Conservation (phyloP, 805 yeast species). For the Maudiozyma pseudohumilis region DNA sequence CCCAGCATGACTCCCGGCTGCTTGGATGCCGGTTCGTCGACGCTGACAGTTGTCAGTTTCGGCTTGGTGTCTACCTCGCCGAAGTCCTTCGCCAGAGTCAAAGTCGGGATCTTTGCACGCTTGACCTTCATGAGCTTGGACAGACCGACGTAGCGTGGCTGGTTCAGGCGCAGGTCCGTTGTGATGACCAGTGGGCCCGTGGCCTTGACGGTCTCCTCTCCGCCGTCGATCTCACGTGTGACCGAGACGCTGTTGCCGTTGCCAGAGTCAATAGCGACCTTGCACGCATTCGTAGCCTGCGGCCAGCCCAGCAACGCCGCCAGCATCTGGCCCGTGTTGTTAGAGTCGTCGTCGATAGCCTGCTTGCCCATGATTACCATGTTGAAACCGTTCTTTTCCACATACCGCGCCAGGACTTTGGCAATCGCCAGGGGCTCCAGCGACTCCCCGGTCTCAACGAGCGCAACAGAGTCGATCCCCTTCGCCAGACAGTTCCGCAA, state of each 20-base stretch:
- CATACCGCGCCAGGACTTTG: conserved; percentile 66
- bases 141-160: conserved; percentile 89
- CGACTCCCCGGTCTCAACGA: conserved; percentile 60
- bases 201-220: conserved; percentile 73
- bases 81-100: conserved; percentile 48
- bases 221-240: conserved; percentile 92
- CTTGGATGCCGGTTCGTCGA: conserved; percentile 81
- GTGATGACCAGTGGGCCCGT: conserved; percentile 78
- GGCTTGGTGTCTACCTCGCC: conserved; percentile 49
- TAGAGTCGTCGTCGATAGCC: conserved; percentile 90
- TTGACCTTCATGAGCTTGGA: conserved; percentile 98
- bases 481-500: conserved; percentile 86
- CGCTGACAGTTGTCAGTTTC: conserved; percentile 58
- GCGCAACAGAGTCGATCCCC: conserved; percentile 82
- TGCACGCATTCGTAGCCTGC: conserved; percentile 90
- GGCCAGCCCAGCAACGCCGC: conserved; percentile 94
- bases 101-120: conserved; percentile 79
- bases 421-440: conserved; percentile 88
- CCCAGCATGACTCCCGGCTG: conserved; percentile 72
- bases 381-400: conserved; percentile 61
- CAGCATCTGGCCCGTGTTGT: conserved; percentile 93
- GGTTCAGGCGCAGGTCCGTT: conserved; percentile 87
- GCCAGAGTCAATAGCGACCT: conserved; percentile 55
- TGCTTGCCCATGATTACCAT: conserved; percentile 89
- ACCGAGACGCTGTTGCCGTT: conserved; percentile 51